Conservation (phyloP, 2,329 filamentous ascomycete genomes). For the Pestalotiopsis fici region DNA sequence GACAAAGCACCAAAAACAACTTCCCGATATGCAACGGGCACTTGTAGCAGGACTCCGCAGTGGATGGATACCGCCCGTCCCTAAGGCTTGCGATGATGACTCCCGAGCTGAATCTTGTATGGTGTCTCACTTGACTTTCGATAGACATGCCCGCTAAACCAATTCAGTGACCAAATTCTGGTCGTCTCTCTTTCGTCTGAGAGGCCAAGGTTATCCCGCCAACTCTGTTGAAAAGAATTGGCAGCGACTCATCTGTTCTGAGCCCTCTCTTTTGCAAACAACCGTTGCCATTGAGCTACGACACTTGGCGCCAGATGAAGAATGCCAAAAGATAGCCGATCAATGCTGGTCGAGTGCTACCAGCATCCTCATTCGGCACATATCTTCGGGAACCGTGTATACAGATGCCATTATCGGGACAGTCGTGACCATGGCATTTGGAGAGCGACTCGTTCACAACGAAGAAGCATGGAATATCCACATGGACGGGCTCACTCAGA, state of each 20-base stretch:
- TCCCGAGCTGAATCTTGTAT: background rate
- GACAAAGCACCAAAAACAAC: background rate
- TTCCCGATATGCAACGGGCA: background rate
- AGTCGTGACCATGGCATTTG: constrained; percentile 24
- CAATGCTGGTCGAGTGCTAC: constrained; percentile 18
- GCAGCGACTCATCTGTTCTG: constrained; percentile 22
- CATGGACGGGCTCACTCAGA: constrained; percentile 18
- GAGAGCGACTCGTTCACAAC: constrained; percentile 18
- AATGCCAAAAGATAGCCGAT: constrained; percentile 19
- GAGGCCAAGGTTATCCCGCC: background rate
- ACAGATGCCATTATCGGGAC: constrained; percentile 23
- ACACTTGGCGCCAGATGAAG: constrained; percentile 19
- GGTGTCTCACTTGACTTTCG: too few relatives aligned
- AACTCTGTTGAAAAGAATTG: constrained; percentile 18
- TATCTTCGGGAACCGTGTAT: constrained; percentile 13
- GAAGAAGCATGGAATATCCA: constrained; percentile 20
- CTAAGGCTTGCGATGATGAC: background rate
- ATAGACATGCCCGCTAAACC: background rate
- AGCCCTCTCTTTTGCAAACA: constrained; percentile 23
- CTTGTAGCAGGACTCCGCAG: background rate
- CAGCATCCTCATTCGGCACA: constrained; percentile 18
- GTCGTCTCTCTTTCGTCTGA: background rate
- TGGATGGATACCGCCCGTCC: background rate
- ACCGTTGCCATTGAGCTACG: constrained; percentile 22
- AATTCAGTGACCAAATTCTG: background rate